phyloP scores from a whole-genome alignment of 805 yeast species.

The Wickerhamiella australiensis region DNA sequence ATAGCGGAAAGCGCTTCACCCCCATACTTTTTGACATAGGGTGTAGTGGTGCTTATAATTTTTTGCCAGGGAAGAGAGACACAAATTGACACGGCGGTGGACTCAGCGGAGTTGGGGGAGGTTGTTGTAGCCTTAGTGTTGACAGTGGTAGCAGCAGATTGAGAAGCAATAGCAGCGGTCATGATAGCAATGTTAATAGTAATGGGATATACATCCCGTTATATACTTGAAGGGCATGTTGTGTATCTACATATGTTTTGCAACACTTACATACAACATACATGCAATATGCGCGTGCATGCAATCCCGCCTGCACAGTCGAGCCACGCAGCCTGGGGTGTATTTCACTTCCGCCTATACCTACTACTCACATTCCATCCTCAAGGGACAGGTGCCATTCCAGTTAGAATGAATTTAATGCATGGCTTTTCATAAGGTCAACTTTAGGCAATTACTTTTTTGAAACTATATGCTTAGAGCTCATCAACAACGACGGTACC shows the following conservation, averaged over 20 bases:
- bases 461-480: slow-evolving; percentile 6
- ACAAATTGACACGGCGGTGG: background rate
- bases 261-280: background rate
- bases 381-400: no score
- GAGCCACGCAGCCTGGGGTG: no score
- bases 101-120: background rate
- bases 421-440: background rate
- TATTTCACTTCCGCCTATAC: no score
- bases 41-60: slow-evolving; percentile 1
- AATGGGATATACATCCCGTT: background rate
- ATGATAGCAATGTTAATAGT: background rate
- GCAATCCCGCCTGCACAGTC: background rate
- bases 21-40: background rate
- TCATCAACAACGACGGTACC: slow-evolving; percentile 32
- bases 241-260: background rate
- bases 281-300: background rate
- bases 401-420: no score
- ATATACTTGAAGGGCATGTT: no score
- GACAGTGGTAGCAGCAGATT: background rate
- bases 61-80: background rate
- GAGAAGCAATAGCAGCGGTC: background rate
- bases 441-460: background rate
- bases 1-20: background rate
- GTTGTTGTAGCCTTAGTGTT: background rate
- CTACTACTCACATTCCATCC: no score